Evolutionary conservation across 768 basidiomycete species (phyloP).

Genomic region (Butyriboletus loyo): DNA sequence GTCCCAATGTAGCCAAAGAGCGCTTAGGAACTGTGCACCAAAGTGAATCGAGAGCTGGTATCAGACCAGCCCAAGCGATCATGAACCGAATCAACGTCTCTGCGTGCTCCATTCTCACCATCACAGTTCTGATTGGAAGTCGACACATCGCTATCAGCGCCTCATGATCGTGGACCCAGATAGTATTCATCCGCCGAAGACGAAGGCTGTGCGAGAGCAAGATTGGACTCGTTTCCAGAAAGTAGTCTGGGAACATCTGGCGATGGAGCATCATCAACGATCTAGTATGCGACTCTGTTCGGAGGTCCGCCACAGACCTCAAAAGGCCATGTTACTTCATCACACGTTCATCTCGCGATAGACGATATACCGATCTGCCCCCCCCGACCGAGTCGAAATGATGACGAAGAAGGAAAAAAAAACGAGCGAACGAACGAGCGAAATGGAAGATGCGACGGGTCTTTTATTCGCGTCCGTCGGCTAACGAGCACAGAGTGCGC

Average conservation of each 20-base stretch:
- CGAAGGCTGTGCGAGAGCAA: slow-evolving; percentile 5
- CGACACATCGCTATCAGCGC: not conserved
- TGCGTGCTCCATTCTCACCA: slow-evolving; percentile 16
- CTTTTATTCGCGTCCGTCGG: slow-evolving; percentile 9
- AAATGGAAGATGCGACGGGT: slow-evolving; percentile 9
- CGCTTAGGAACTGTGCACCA: not conserved
- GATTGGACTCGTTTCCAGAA: not conserved
- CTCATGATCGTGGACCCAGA: not conserved
- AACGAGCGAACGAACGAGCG: not conserved
- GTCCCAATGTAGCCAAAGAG: slow-evolving; percentile 4
- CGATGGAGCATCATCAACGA: not conserved
- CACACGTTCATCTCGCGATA: slow-evolving; percentile 15
- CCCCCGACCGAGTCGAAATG: not conserved
- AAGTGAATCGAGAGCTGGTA: not conserved
- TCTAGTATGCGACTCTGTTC: not conserved
- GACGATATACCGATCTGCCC: not conserved
- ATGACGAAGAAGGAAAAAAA: not conserved
- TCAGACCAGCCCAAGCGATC: not conserved
- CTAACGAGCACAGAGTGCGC: not conserved
- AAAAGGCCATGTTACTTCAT: not conserved
- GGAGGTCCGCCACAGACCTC: not conserved
- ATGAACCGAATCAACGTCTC: not conserved
- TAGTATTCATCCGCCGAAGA: not conserved
- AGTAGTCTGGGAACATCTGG: not conserved
- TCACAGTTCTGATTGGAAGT: slow-evolving; percentile 2